These are phyloP conservation scores for Galerina sulciceps DNA, from an alignment of 768 basidiomycete species.

Conservation along the genomic window DNA sequence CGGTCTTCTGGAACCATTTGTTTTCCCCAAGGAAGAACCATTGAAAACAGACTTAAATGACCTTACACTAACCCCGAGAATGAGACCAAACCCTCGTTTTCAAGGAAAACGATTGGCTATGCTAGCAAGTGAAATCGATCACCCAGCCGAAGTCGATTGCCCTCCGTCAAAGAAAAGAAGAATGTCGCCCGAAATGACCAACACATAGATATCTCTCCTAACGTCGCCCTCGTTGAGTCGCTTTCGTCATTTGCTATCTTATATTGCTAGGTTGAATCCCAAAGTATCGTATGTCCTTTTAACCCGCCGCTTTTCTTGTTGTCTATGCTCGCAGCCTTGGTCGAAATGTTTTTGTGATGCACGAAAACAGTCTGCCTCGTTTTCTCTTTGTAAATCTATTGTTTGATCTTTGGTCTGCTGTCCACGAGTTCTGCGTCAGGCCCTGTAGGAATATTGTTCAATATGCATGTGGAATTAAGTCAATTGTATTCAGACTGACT, in stretches of 20 bases:
- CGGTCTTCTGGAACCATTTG: slow-evolving; percentile 61
- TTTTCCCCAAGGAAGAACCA: slow-evolving; percentile 40
- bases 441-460: slow-evolving; percentile 14
- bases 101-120: slow-evolving; percentile 21
- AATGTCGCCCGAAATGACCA: slow-evolving; percentile 29
- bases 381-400: slow-evolving; percentile 10
- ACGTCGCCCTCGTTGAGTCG: slow-evolving; percentile 8
- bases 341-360: neutral
- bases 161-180: slow-evolving; percentile 59
- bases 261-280: slow-evolving; percentile 22
- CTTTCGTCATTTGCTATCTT: slow-evolving; percentile 26
- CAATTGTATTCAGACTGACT: slow-evolving; percentile 5
- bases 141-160: slow-evolving; percentile 26
- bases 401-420: slow-evolving; percentile 10
- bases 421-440: slow-evolving; percentile 14
- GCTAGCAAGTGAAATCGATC: slow-evolving; percentile 1
- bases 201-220: slow-evolving; percentile 6
- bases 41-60: slow-evolving; percentile 32
- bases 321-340: slow-evolving; percentile 8
- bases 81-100: slow-evolving; percentile 27
- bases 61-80: slow-evolving; percentile 32
- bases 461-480: slow-evolving; percentile 11
- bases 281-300: slow-evolving; percentile 29
- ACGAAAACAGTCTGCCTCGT: neutral
- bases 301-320: slow-evolving; percentile 24